Evolutionary conservation across 2,329 filamentous ascomycete genomes (phyloP).

Genomic region (Epichloe brachyelytri): DNA sequence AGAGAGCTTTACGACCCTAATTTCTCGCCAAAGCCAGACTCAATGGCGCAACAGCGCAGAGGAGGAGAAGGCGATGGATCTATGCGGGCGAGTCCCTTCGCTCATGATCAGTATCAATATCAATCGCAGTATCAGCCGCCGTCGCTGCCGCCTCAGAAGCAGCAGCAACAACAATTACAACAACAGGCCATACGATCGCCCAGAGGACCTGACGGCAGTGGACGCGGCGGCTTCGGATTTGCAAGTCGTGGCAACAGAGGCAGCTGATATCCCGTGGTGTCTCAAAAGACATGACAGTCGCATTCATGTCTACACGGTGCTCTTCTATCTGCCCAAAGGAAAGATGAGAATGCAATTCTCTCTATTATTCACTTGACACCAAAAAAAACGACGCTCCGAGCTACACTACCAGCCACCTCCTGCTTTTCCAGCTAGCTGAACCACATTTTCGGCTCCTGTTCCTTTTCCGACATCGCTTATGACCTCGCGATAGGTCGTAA

Average conservation of each 20-base stretch:
- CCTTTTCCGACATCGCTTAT: constrained; percentile 87
- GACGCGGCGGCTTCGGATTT: constrained; percentile 69
- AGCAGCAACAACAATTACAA: constrained; percentile 26
- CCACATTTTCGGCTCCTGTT: constrained; percentile 66
- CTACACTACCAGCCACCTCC: constrained; percentile 74
- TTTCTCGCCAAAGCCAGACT: constrained; percentile 51
- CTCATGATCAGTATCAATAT: constrained; percentile 28
- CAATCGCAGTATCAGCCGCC: neutral
- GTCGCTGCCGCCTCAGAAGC: neutral
- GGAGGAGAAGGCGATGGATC: constrained; percentile 25
- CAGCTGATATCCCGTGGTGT: constrained; percentile 15
- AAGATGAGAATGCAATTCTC: neutral
- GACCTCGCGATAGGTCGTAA: constrained; percentile 83
- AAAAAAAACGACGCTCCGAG: neutral
- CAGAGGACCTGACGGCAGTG: constrained; percentile 63
- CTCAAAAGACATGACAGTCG: neutral
- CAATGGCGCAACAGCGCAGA: constrained; percentile 30
- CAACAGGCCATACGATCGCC: constrained; percentile 61
- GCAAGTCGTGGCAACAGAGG: constrained; percentile 42
- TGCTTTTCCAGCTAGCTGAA: constrained; percentile 78
- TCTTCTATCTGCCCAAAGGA: neutral
- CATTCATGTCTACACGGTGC: constrained; percentile 13
- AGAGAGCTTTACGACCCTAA: constrained; percentile 69
- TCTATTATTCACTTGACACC: neutral
- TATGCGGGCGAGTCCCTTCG: constrained; percentile 22